Evolutionary conservation across 2,329 filamentous ascomycete genomes (phyloP).

Genomic region (Fonsecaea monophora): DNA sequence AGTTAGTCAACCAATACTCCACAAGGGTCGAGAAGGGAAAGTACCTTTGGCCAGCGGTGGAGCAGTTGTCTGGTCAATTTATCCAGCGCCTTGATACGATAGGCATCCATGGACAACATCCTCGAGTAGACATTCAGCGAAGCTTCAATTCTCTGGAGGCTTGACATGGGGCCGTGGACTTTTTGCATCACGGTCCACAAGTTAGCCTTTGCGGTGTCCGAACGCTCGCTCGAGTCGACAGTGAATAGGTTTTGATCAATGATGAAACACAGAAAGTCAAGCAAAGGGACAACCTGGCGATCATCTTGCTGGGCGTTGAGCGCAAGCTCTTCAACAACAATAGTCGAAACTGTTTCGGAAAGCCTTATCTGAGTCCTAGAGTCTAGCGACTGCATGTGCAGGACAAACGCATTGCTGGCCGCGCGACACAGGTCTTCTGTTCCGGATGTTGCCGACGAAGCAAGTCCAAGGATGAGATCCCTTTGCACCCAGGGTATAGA

Average conservation of each 20-base stretch:
- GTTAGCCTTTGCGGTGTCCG: slow-evolving; percentile 48
- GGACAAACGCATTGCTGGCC: slow-evolving; percentile 50
- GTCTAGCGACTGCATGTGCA: slow-evolving; percentile 37
- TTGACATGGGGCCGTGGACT: slow-evolving; percentile 81
- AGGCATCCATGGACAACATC: slow-evolving; percentile 21
- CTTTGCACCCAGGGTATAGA: slow-evolving; percentile 47
- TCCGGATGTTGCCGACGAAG: slow-evolving; percentile 54
- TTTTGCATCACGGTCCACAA: slow-evolving; percentile 77
- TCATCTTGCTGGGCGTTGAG: slow-evolving; percentile 65
- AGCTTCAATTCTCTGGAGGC: slow-evolving; percentile 80
- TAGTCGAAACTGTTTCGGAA: slow-evolving; percentile 52
- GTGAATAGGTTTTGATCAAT: slow-evolving; percentile 64
- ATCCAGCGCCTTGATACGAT: slow-evolving; percentile 31
- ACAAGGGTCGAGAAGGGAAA: not conserved
- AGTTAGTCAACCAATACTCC: slow-evolving; percentile 9
- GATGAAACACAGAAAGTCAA: slow-evolving; percentile 80
- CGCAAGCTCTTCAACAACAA: slow-evolving; percentile 61
- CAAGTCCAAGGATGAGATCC: slow-evolving; percentile 51
- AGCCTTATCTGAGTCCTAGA: slow-evolving; percentile 1
- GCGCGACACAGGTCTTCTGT: slow-evolving; percentile 54
- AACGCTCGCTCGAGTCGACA: slow-evolving; percentile 8
- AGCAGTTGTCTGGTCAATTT: slow-evolving; percentile 38
- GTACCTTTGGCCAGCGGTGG: slow-evolving; percentile 38
- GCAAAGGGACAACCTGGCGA: slow-evolving; percentile 72
- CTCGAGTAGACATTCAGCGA: slow-evolving; percentile 76